A percentile compares a stretch with the other conserved stretches of the same genome.
phyloP scores from a whole-genome alignment of 139 green algal genomes.

The Chara braunii region DNA sequence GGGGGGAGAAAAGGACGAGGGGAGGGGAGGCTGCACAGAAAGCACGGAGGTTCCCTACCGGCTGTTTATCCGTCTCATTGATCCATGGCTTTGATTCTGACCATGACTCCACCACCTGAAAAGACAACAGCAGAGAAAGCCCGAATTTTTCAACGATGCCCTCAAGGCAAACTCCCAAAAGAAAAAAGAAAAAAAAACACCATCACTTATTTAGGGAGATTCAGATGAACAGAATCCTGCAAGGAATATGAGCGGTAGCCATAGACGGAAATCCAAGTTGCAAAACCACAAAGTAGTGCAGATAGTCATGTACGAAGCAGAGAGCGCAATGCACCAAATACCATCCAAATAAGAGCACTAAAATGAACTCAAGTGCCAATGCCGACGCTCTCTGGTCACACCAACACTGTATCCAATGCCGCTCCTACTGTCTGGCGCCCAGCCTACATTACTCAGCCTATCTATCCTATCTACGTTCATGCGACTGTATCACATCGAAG shows the following conservation, averaged over 20 bases:
- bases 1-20: too few relatives aligned
- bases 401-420: too few relatives aligned
- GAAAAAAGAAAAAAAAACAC: neutral
- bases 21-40: too few relatives aligned
- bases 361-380: too few relatives aligned
- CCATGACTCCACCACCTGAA: slow-evolving; percentile 4
- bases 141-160: neutral
- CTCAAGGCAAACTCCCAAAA: neutral
- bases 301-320: too few relatives aligned
- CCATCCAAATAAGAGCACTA: too few relatives aligned
- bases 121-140: neutral
- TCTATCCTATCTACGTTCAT: too few relatives aligned
- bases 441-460: too few relatives aligned
- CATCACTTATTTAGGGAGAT: neutral
- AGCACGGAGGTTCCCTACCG: neutral
- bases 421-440: too few relatives aligned
- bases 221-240: neutral
- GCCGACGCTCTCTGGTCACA: too few relatives aligned
- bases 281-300: neutral
- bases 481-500: too few relatives aligned
- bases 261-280: slow-evolving; percentile 4
- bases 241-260: slow-evolving; percentile 3
- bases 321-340: too few relatives aligned
- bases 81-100: slow-evolving; percentile 14
- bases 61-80: slow-evolving; percentile 3